Conservation (phyloP, 768 basidiomycete species). For the Boletus rubroflammeus region DNA sequence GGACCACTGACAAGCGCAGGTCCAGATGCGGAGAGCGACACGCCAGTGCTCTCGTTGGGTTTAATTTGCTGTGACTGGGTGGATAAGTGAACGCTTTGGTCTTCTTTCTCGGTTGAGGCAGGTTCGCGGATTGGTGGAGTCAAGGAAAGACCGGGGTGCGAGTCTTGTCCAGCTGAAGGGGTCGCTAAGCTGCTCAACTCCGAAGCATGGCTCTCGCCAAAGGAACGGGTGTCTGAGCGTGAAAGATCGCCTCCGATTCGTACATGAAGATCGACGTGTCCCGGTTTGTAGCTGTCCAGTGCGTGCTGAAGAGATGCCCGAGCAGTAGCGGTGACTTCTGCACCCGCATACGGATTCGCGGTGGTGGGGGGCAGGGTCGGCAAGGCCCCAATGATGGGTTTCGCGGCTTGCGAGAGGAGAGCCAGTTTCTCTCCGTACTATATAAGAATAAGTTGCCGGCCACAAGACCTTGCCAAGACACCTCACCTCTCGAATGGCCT, state of each 20-base stretch:
- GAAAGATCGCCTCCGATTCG: slow-evolving; percentile 50
- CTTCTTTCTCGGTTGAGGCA: slow-evolving; percentile 5
- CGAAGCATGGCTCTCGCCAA: slow-evolving; percentile 77
- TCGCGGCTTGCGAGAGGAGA: slow-evolving; percentile 67
- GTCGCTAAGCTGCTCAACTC: slow-evolving; percentile 61
- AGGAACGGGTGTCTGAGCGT: slow-evolving; percentile 74
- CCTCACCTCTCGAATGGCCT: slow-evolving; percentile 71
- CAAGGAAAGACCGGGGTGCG: slow-evolving; percentile 37
- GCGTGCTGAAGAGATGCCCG: slow-evolving; percentile 76
- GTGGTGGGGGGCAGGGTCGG: slow-evolving; percentile 64
- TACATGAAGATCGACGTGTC: slow-evolving; percentile 52
- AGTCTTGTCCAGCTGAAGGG: slow-evolving; percentile 19
- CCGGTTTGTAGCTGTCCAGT: slow-evolving; percentile 73
- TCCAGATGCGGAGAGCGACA: slow-evolving; percentile 60
- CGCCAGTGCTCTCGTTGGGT: slow-evolving; percentile 37
- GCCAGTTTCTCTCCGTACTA: slow-evolving; percentile 82
- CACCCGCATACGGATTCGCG: slow-evolving; percentile 56
- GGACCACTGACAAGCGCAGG: slow-evolving; percentile 68
- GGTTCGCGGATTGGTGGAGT: slow-evolving; percentile 39
- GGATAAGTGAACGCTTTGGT: slow-evolving; percentile 6
- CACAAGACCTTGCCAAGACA: slow-evolving; percentile 1
- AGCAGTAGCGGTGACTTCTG: slow-evolving; percentile 59
- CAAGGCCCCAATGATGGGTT: slow-evolving; percentile 57
- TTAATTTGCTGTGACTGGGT: background rate
- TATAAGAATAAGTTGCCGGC: background rate